phyloP scores from a whole-genome alignment of 441 rosid species.

The Adansonia rubrostipa region DNA sequence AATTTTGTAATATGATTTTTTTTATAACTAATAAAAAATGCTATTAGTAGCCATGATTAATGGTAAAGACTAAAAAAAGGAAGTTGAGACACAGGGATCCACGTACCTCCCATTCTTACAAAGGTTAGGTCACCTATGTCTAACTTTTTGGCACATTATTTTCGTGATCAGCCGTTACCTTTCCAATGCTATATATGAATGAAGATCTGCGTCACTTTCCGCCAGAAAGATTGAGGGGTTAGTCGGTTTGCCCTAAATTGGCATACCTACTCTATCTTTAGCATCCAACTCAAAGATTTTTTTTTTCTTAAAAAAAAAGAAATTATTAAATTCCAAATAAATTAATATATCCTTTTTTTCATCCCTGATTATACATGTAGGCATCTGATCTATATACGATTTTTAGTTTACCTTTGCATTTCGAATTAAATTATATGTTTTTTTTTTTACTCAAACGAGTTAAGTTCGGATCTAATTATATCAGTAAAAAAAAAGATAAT shows the following conservation, averaged over 20 bases:
- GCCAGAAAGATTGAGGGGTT: conserved; percentile 17
- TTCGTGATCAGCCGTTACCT: conserved; percentile 18
- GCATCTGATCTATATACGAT: too few relatives aligned
- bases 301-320: background rate
- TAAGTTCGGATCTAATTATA: background rate
- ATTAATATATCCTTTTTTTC: background rate
- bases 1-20: background rate
- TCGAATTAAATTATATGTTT: too few relatives aligned
- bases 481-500: background rate
- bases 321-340: background rate
- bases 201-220: background rate
- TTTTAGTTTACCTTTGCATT: too few relatives aligned
- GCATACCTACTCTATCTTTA: background rate
- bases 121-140: conserved; percentile 22
- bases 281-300: background rate
- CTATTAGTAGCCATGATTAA: background rate
- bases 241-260: conserved; percentile 10
- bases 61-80: background rate
- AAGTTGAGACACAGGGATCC: conserved; percentile 15
- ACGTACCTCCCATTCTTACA: background rate
- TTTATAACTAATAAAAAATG: background rate
- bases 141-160: conserved; percentile 25
- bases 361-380: background rate
- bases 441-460: too few relatives aligned
- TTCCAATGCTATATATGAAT: background rate